A percentile compares a stretch with the other conserved stretches of the same genome.
Conservation (phyloP, 305 asterid genomes). For the Nicotiana rustica region DNA sequence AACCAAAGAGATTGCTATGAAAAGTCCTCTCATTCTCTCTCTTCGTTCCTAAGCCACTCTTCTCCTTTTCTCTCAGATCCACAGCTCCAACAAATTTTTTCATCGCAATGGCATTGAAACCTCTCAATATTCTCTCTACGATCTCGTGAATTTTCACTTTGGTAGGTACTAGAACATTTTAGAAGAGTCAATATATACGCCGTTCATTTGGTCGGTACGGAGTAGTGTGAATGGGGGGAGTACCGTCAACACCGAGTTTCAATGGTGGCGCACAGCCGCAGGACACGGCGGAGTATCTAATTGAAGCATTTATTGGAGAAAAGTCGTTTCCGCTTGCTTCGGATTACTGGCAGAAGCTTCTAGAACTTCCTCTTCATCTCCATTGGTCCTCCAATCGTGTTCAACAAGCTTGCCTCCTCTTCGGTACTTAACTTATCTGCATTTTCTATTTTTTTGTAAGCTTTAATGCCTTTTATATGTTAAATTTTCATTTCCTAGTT, state of each 20-base stretch:
- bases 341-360: slow-evolving; percentile 96
- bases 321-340: slow-evolving; percentile 76
- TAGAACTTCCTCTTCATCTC: slow-evolving; percentile 79
- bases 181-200: slow-evolving; percentile 20
- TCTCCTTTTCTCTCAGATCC: slow-evolving; percentile 45
- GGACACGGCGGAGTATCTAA: slow-evolving; percentile 80
- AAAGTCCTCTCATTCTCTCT: slow-evolving; percentile 43
- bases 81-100: slow-evolving; percentile 27
- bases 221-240: slow-evolving; percentile 68
- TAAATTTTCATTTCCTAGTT: slow-evolving; percentile 4
- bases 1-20: slow-evolving; percentile 33
- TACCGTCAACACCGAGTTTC: slow-evolving; percentile 79
- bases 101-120: slow-evolving; percentile 36
- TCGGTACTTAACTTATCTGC: slow-evolving; percentile 60
- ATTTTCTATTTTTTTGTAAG: neutral
- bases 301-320: slow-evolving; percentile 79
- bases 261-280: slow-evolving; percentile 68
- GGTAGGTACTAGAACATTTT: neutral
- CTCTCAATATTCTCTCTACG: slow-evolving; percentile 17
- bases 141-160: slow-evolving; percentile 33
- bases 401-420: slow-evolving; percentile 70
- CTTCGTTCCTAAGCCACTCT: slow-evolving; percentile 39
- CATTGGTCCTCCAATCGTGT: slow-evolving; percentile 87
- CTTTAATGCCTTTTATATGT: neutral
- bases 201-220: slow-evolving; percentile 11